Base-by-base conservation (phyloP, 2,329 filamentous ascomycete species). In the Metarhizium rileyi region DNA sequence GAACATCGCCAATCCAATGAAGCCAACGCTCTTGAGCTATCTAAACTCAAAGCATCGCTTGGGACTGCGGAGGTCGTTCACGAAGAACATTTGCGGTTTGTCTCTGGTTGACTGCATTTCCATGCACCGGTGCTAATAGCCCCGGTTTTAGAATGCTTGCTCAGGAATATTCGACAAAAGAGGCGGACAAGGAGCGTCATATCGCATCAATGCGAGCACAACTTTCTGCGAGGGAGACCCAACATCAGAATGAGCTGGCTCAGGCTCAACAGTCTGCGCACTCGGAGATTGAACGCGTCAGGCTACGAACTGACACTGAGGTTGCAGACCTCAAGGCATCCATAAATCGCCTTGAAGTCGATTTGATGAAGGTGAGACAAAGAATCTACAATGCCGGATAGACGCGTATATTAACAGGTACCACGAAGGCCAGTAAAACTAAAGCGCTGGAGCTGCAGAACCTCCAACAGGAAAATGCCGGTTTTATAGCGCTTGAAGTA, bases 1-100 rank as follows among this genome's bases (percentile, higher is more conserved):
- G 84, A 90, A 53, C 84, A 87, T 63, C 77, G 78, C 25, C 81
- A 78, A 54, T 76, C 79, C 2, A 85, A 83, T 53, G 81, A 86
- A 51, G 72, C 72, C 2, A 71, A 68, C 20, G 50, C 53, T 14
- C 62, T 44, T 2, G 53, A 62, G 35, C 26, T 57, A 5, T 35
- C 50, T 6, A 57, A 55, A 47, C 60, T 70, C 6, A 68, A 68
- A 52, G 57, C 66, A 30, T 58, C 55, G 5, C 49, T 58, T 7
- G 54, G 61, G 5, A 8, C 46, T 53, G 7, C 50, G 64, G 42
- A 59, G 56, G 45, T 61, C 52, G 43, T 61, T 56, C 61, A 60
- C 51, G 51, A 61, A 22, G 53, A 59, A 49, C 84, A 89, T 50
- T 56, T 84, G 6, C 73, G 72, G 63, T 78, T 71, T 56, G 70